Evolutionary conservation across 2,329 filamentous ascomycete species (phyloP), one percentile per base, ranked within the genome.

Genomic region (Aspergillus brasiliensis): DNA sequence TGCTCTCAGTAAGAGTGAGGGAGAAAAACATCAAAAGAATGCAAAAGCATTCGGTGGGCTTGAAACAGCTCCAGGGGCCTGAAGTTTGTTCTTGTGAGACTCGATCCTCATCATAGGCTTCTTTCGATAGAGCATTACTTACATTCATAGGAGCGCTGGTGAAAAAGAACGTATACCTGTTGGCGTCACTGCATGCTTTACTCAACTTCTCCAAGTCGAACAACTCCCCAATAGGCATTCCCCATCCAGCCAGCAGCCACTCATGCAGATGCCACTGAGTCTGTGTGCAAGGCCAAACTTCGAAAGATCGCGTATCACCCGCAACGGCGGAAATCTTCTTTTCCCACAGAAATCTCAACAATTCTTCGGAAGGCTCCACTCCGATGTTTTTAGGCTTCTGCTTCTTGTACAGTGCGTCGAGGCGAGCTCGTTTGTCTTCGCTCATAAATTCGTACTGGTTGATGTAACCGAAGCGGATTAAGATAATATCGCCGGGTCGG

Each of bases 321-420:
- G 81, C 85, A 0, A 86, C 80, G 1, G 85, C 85, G 0, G 83
- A 75, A 63, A 88, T 86, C 13, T 77, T 73, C 53, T 80, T 74
- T 51, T 86, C 81, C 84, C 84, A 87, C 17, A 87, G 73, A 84
- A 85, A 88, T 34, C 79, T 76, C 13, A 85, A 75, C 3, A 79
- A 80, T 5, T 77, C 78, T 15, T 80, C 74, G 2, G 78, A 80
- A 0, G 81, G 80, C 52, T 83, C 77, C 1, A 85, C 74, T 0
- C 83, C 84, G 58, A 79, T 73, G 31, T 65, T 64, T 8, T 62
- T 59, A 2, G 64, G 60, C 0, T 69, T 60, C 0, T 65, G 62
- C 7, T 69, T 68, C 6, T 71, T 68, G 2, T 74, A 71, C 1
- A 81, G 66, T 5, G 76, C 65, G 1, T 66, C 69, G 4, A 31